A percentile compares a stretch with the other conserved stretches of the same genome.
These are phyloP conservation scores for Neurospora sp. DNA, from an alignment of 495 filamentous ascomycete genomes.

Conservation along the genomic window DNA sequence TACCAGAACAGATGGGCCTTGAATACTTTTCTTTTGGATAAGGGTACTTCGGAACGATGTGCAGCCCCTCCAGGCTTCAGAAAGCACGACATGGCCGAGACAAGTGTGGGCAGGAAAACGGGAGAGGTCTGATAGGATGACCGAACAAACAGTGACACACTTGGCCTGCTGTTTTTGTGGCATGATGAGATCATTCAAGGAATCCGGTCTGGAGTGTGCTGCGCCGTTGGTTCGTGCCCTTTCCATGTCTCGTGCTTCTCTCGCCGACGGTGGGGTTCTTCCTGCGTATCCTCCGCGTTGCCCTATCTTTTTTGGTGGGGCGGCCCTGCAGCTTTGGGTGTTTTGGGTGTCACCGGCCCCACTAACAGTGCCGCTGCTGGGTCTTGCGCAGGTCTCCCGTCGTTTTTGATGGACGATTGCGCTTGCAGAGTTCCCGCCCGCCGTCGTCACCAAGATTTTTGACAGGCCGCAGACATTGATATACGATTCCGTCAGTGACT, in stretches of 20 bases:
- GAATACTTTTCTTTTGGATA: not conserved
- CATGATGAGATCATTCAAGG: conserved; percentile 27
- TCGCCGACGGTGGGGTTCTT: not conserved
- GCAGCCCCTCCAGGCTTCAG: not conserved
- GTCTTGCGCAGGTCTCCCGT: conserved; percentile 10
- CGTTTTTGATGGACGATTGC: conserved; percentile 1
- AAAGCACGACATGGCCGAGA: not conserved
- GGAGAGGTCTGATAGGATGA: not conserved
- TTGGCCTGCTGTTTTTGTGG: conserved; percentile 11
- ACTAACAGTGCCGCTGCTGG: not conserved
- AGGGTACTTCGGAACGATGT: conserved; percentile 2
- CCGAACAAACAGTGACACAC: conserved; percentile 3
- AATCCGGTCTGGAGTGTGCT: not conserved
- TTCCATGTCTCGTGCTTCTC: not conserved
- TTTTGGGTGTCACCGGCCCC: not conserved
- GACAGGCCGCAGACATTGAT: not conserved
- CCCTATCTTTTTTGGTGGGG: not conserved
- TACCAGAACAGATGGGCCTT: not conserved
- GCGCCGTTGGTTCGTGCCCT: not conserved
- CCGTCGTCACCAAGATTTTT: not conserved
- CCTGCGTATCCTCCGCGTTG: not conserved
- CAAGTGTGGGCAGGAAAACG: not conserved
- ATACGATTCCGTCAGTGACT: not conserved
- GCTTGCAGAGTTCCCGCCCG: not conserved
- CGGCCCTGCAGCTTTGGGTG: not conserved